Evolutionary conservation across 179 eudicot species (phyloP), one percentile per base, ranked within the genome.

Genomic region (Sideroxylon spinosum): DNA sequence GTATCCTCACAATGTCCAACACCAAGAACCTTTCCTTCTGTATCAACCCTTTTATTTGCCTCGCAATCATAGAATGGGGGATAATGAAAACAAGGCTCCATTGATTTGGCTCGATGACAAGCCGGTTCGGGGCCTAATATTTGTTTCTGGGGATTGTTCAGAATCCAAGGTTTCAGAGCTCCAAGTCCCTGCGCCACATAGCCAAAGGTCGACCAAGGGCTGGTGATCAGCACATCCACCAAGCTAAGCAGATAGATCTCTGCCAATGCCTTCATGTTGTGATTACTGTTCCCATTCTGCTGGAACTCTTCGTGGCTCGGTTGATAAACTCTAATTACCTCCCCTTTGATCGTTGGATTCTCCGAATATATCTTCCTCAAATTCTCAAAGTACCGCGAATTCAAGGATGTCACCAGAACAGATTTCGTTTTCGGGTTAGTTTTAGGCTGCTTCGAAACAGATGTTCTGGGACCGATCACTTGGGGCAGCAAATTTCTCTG

Each of bases 101-200:
- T 89, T 23, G 98, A 91, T 85, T 82, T 85, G 76, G 91, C 96
- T 17, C 86, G 84, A 1, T 23, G 85, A 78, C 97, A 93, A 8
- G 98, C 89, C 0, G 88, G 93, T 23, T 90, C 78, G 0, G 91
- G 92, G 22, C 81, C 83, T 55, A 84, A 86, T 37, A 37, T 37
- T 75, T 64, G 70, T 9, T 89, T 87, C 65, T 87, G 91, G 0
- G 94, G 86, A 85, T 89, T 93, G 86, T 84, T 82, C 53, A 93
- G 75, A 64, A 93, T 90, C 98, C 98, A 93, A 1, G 98, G 98
- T 78, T 86, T 93, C 80, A 93, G 78, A 29, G 91, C 98, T 23
- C 96, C 98, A 48, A 93, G 94, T 44, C 96, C 89, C 29, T 93
- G 96, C 78, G 94, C 98, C 8, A 89, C 93, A 67, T 93, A 93